These are phyloP conservation scores for Beauveria scarabaeidicola DNA, from an alignment of 2,329 filamentous ascomycete genomes.

Conservation along the genomic window DNA sequence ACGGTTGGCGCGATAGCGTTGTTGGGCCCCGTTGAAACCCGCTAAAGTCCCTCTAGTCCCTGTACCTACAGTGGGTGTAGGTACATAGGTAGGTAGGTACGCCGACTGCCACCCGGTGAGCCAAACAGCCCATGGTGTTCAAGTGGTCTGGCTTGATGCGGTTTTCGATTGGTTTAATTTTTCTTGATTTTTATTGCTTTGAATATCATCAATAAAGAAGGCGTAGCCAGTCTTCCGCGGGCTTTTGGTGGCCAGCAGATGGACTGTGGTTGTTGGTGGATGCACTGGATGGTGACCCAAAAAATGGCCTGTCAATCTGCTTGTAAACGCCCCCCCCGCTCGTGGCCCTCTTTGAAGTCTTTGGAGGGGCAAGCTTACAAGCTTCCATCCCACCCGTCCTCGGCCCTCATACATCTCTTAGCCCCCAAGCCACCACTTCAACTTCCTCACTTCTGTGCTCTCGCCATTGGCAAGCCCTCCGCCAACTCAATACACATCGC, in stretches of 20 bases:
- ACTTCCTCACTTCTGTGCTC: slow-evolving; percentile 1
- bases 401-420: not conserved
- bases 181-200: too few relatives aligned
- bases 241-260: too few relatives aligned
- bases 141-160: too few relatives aligned
- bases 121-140: too few relatives aligned
- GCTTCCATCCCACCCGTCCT: slow-evolving; percentile 2
- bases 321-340: not conserved
- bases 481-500: not conserved
- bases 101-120: too few relatives aligned
- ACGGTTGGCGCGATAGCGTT: not conserved
- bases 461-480: not conserved
- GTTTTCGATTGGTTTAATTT: too few relatives aligned
- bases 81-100: not conserved
- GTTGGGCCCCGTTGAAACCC: not conserved
- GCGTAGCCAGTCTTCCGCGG: too few relatives aligned
- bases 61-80: too few relatives aligned
- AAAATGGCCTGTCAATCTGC: not conserved
- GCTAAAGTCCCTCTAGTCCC: not conserved
- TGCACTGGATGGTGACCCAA: not conserved
- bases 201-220: too few relatives aligned
- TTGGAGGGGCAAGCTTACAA: slow-evolving; percentile 1
- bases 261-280: too few relatives aligned
- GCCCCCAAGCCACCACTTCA: slow-evolving; percentile 5
- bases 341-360: not conserved